phyloP scores from a whole-genome alignment of 768 basidiomycete genomes.

The Suillus decipiens region DNA sequence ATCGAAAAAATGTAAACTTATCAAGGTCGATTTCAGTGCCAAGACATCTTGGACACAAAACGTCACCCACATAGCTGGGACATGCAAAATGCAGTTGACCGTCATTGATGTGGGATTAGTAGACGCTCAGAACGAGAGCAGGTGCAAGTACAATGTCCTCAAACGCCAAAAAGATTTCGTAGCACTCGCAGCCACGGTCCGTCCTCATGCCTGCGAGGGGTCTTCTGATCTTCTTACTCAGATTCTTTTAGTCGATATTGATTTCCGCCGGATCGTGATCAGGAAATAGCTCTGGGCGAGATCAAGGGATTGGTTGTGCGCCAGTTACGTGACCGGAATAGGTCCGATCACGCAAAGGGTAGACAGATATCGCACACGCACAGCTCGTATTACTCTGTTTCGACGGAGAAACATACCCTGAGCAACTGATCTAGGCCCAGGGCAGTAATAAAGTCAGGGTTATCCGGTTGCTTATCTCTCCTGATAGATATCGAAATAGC shows the following conservation, averaged over 20 bases:
- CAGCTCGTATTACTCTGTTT: conserved; percentile 41
- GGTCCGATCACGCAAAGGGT: conserved; percentile 11
- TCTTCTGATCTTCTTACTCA: not conserved
- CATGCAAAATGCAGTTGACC: not conserved
- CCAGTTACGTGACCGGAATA: not conserved
- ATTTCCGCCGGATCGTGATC: conserved; percentile 1
- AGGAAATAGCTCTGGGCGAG: not conserved
- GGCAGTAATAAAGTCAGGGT: conserved; percentile 11
- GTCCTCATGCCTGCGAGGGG: not conserved
- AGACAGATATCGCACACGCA: conserved; percentile 31
- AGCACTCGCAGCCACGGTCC: not conserved
- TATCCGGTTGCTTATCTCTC: conserved; percentile 45
- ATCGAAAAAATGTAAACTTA: not conserved
- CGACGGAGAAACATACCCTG: conserved; percentile 4
- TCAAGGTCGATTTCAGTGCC: not conserved
- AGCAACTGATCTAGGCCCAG: conserved; percentile 12
- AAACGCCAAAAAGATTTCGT: not conserved
- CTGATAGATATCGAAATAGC: conserved; percentile 45
- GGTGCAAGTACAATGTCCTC: not conserved
- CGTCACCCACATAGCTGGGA: not conserved
- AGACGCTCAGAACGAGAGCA: not conserved
- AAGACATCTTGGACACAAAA: no score
- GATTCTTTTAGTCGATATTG: conserved; percentile 11
- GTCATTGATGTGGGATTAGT: not conserved
- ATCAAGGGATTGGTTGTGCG: not conserved